Base-by-base conservation (phyloP, 192 early-diverging fungal genomes). In the Coemansia sp. region DNA sequence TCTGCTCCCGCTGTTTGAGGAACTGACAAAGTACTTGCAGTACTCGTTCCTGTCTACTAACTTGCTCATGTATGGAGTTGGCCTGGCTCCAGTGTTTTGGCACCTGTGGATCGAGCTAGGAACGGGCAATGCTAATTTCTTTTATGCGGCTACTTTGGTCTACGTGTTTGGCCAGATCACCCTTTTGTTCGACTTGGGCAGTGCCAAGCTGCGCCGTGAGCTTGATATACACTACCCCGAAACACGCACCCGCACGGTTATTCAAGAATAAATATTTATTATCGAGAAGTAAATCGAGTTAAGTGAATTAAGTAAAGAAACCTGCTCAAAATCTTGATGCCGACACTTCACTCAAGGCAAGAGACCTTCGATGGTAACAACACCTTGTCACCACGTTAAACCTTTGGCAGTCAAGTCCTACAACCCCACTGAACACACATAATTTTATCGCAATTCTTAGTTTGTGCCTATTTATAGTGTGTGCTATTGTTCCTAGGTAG, bases 81-180 rank as follows among this genome's bases (percentile, higher is more conserved):
- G 95, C 8, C 84, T 98, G 52, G 91, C 90, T 0, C 97, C 97
- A 1, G 88, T 97, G 31, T 96, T 98, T 72, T 94, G 94, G 91
- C 88, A 96, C 67, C 80, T 96, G 43, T 99, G 98, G 98, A 92
- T 98, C 43, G 96, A 96, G 77, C 91, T 91, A 22, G 98, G 97
- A 11, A 92, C 90, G 62, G 98, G 96, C 29, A 99, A 99, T 82
- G 94, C 97, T 65, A 99, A 99, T 76, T 99, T 98, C 74, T 97
- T 95, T 73, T 99, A 97, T 72, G 95, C 97, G 5, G 96, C 97
- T 13, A 98, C 95, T 1, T 88, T 99, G 44, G 93, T 99, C 5
- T 96, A 94, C 52, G 92, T 88, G 16, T 80, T 96, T 62, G 93
- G 93, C 0, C 95, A 97, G 80, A 90, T 97, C 43, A 78, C 95